Evolutionary conservation across 179 eudicot genomes (phyloP), one percentile per base, ranked within the genome.

Genomic region (Pouteria campechiana): DNA sequence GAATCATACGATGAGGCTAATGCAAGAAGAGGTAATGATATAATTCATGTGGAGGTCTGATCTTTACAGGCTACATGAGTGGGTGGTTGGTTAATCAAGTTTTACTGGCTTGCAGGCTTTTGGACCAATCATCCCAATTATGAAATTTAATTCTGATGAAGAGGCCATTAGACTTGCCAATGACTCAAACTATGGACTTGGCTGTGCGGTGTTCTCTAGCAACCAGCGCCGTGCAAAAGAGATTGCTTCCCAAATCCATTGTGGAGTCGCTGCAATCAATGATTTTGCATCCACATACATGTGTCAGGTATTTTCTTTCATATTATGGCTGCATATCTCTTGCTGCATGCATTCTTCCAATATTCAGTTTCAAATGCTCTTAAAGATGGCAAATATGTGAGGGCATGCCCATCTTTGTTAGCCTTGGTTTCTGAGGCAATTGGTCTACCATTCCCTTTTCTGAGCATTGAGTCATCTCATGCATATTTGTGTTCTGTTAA

Each of bases 1-100:
- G 39, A 69, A 83, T 62, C 98, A 90, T 69, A 57, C 81, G 3
- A 90, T 90, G 98, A 83, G 70, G 61, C 47, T 90, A 61, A 78
- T 90, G 90, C 96, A 90, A 58, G 98, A 90, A 52, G 98, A 90
- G 95, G 98, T 90, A 74, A 30, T 27, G n/a, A n/a, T n/a, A n/a
- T n/a, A n/a, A n/a, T n/a, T n/a, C n/a, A n/a, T n/a, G n/a, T n/a
- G n/a, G n/a, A n/a, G n/a, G n/a, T n/a, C n/a, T 38, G 28, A 30
- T 6, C 18, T 17, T 21, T 1, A n/a, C 23, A 13, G 0, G 1
- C 12, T 12, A 13, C 7, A 27, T 29, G 0, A 21, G 12, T 21
- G 23, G 9, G 0, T 57, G 13, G 7, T 3, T 23, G 1, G n/a
- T n/a, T n/a, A n/a, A n/a, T n/a, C n/a, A n/a, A 20, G 17, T 16